Evolutionary conservation across 176 grass and related monocot genomes (phyloP), one percentile per base, ranked within the genome.

Genomic region (Bonia amplexicaulis): DNA sequence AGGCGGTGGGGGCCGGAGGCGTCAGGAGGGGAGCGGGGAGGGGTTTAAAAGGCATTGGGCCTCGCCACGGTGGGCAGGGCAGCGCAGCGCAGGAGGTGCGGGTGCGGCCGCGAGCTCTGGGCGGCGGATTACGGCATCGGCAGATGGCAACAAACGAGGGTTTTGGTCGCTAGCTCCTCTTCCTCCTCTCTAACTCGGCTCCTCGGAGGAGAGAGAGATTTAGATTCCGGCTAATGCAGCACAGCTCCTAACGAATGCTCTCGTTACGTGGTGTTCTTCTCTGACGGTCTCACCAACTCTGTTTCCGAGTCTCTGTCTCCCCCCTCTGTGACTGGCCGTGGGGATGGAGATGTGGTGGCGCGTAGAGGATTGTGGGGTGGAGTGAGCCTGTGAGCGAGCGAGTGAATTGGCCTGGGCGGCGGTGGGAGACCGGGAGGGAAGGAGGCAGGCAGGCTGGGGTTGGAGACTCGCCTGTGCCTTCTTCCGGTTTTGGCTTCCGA

Each of bases 11-110:
- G 74, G 84, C 79, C 81, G 81, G 81, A 31, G 69, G 55, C 41
- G 80, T 82, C 66, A 42, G 74, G 51, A 68, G 33, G 33, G 80
- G 73, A 20, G 79, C 78, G 66, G 84, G 73, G 79, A 64, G 61
- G 80, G 89, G 80, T 80, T 87, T 90, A 90, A 87, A 90, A 90
- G 89, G 89, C 89, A 90, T 90, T 54, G 85, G 80, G 89, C 66
- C 83, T 82, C 33, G 84, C 79, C 84, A 65, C 65, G 58, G 78
- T 31, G 55, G 70, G 58, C 46, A 42, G 47, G 70, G 47, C 33
- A 35, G 33, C 33, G 33, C 77, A 39, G 48, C 25, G 66, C 25
- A 53, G 55, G 48, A 15, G 42, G 61, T 15, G 73, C 25, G 17
- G 86, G 57, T 23, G 78, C 66, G 68, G 27, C 7, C 46, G 35